A percentile compares a stretch with the other conserved stretches of the same genome.
Conservation (phyloP, 805 yeast species). For the Candida arabinofermentans region DNA sequence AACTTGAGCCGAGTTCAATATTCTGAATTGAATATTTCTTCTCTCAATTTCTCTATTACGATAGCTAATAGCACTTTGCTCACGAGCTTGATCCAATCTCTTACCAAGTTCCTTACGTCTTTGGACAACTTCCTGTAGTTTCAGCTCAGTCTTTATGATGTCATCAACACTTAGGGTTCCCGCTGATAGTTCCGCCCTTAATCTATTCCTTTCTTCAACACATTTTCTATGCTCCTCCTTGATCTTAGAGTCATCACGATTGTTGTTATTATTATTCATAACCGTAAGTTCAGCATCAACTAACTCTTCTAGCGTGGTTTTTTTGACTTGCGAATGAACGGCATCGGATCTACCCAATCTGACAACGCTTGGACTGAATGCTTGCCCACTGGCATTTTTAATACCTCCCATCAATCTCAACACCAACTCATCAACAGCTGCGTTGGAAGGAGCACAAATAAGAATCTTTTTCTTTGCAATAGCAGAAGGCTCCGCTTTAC, state of each 20-base stretch:
- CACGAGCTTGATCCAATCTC: conserved; percentile 75
- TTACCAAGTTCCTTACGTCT: conserved; percentile 67
- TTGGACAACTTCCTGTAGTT: conserved; percentile 53
- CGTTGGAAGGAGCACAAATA: conserved; percentile 97
- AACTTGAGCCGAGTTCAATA: conserved; percentile 72
- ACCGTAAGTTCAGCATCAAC: conserved; percentile 60
- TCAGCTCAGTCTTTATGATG: conserved; percentile 43
- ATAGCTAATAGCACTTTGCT: conserved; percentile 58
- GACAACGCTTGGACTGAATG: conserved; percentile 63
- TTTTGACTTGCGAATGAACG: conserved; percentile 75
- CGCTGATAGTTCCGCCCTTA: conserved; percentile 38
- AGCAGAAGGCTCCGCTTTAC: conserved; percentile 3
- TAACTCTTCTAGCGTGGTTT: conserved; percentile 78
- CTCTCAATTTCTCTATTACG: conserved; percentile 77
- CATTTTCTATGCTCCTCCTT: conserved; percentile 49
- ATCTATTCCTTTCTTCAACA: conserved; percentile 51
- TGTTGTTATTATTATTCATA: conserved; percentile 24
- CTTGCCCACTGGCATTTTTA: conserved; percentile 46
- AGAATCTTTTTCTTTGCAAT: conserved; percentile 52
- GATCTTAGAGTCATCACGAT: conserved; percentile 43
- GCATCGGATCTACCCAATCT: conserved; percentile 90
- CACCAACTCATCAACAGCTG: conserved; percentile 96
- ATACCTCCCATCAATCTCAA: conserved; percentile 77
- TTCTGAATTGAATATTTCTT: conserved; percentile 67
- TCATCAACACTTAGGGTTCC: conserved; percentile 36